Evolutionary conservation across 2,329 filamentous ascomycete genomes (phyloP).

Genomic region (Sordariomycetes sp.): DNA sequence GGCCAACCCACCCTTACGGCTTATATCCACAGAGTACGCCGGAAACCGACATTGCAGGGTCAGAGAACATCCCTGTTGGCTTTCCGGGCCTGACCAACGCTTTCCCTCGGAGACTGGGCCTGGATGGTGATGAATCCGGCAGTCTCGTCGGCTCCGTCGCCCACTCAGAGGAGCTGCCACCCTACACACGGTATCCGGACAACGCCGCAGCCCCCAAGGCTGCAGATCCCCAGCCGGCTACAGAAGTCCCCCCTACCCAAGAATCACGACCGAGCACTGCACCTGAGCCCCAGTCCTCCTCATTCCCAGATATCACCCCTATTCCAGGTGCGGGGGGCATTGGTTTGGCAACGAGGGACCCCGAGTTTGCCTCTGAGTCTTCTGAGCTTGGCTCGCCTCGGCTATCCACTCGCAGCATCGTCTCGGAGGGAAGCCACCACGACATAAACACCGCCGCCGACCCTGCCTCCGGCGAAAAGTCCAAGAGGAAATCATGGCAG

Average conservation of each 20-base stretch:
- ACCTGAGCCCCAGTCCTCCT: not conserved
- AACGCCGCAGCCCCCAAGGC: constrained; percentile 49
- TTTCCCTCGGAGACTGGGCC: constrained; percentile 64
- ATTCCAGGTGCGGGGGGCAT: constrained; percentile 49
- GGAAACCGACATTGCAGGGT: constrained; percentile 34
- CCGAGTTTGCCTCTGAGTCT: constrained; percentile 47
- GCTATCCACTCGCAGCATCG: constrained; percentile 40
- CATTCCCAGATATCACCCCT: not conserved
- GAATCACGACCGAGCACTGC: not conserved
- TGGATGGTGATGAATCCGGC: constrained; percentile 76
- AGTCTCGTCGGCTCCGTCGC: constrained; percentile 82
- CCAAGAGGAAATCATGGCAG: constrained; percentile 37
- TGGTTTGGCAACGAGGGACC: constrained; percentile 49
- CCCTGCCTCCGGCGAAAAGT: constrained; percentile 33
- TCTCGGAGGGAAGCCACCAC: constrained; percentile 39
- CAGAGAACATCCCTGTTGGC: constrained; percentile 51
- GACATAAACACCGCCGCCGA: constrained; percentile 41
- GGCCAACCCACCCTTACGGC: constrained; percentile 72
- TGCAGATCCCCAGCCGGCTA: not conserved
- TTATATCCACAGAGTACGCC: constrained; percentile 74
- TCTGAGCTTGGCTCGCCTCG: constrained; percentile 41
- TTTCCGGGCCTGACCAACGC: constrained; percentile 57
- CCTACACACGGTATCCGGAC: constrained; percentile 83
- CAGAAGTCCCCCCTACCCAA: constrained; percentile 1
- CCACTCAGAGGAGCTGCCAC: constrained; percentile 82